Evolutionary conservation across 169 alveolate genomes (phyloP).

Genomic region (Cryptosporidium muris): DNA sequence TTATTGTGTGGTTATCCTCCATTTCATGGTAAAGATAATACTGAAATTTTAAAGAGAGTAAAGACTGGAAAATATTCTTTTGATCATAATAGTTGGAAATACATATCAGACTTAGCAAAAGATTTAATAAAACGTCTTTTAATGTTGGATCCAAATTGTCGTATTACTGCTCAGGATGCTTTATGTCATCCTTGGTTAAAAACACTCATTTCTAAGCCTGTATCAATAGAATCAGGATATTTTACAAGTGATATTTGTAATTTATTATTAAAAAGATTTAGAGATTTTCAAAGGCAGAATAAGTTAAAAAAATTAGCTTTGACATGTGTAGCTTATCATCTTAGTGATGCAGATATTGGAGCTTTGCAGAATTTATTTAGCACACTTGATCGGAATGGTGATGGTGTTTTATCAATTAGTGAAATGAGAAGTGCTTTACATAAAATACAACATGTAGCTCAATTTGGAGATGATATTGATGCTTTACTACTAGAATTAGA

Average conservation of each 20-base stretch:
- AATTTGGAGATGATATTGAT: slow-evolving; percentile 77
- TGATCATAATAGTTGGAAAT: slow-evolving; percentile 89
- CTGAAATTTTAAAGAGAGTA: slow-evolving; percentile 83
- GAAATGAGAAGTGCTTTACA: slow-evolving; percentile 69
- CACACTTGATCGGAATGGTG: slow-evolving; percentile 90
- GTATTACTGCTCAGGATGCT: slow-evolving; percentile 91
- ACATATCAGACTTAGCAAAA: slow-evolving; percentile 86
- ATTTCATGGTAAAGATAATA: slow-evolving; percentile 88
- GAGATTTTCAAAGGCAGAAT: slow-evolving; percentile 85
- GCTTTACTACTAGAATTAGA: slow-evolving; percentile 83
- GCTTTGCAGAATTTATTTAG: slow-evolving; percentile 87
- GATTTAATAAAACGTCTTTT: slow-evolving; percentile 85
- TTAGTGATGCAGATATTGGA: slow-evolving; percentile 87
- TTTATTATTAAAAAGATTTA: slow-evolving; percentile 83
- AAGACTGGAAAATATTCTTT: slow-evolving; percentile 84
- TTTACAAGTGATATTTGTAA: slow-evolving; percentile 70
- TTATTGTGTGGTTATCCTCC: slow-evolving; percentile 87
- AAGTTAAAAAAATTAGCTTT: slow-evolving; percentile 91
- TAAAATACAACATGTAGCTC: slow-evolving; percentile 46
- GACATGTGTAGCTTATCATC: slow-evolving; percentile 92
- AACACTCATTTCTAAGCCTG: slow-evolving; percentile 71
- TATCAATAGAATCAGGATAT: slow-evolving; percentile 13
- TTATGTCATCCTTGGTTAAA: slow-evolving; percentile 91
- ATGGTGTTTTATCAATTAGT: slow-evolving; percentile 85
- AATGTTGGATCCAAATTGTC: slow-evolving; percentile 84